Base-by-base conservation (phyloP, 2,329 filamentous ascomycete species). In the Aspergillus brasiliensis region DNA sequence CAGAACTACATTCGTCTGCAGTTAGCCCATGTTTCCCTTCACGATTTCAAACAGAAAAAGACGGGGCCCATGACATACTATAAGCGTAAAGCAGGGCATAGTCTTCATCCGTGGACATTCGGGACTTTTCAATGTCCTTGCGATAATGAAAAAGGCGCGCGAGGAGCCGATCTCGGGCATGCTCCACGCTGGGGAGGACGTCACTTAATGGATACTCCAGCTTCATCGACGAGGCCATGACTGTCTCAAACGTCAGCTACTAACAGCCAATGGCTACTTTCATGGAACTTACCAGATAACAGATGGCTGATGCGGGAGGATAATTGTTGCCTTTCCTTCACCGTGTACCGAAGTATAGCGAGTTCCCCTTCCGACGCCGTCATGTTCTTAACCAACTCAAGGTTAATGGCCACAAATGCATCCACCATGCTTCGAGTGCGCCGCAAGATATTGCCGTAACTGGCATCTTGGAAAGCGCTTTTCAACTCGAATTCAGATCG, bases 71-170 rank as follows among this genome's bases (percentile, higher is more conserved):
- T 13, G 10, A 79, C 82, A 75, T 71, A 86, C 84, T 91, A 78
- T 97, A 99, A 17, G 94, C 93, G 78, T 98, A 99, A 46, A 98
- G 78, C 66, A 98, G 80, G 64, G 94, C 92, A 74, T 95, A 98
- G 72, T 99, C 95, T 63, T 81, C 80, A 57, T 83, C 81, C 2
- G 75, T 78, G 2, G 77, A 79, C 25, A 73, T 68, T 15, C 75
- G 77, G 58, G 80, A 82, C 23, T 73, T 71, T 2, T 82, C 81
- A 57, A 88, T 86, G 57, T 89, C 86, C 72, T 91, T 89, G 58
- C 94, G 83, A 76, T 95, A 98, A 69, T 90, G 87, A 69, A 96
- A 95, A 40, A 97, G 90, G 77, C 91, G 94, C 19, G 91, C 90
- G 21, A 99, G 82, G 48, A 98, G 80, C 60, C 91, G 83, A 72